Evolutionary conservation across 805 yeast genomes (phyloP), one percentile per base, ranked within the genome.

Genomic region (Zygosaccharomyces siamensis): DNA sequence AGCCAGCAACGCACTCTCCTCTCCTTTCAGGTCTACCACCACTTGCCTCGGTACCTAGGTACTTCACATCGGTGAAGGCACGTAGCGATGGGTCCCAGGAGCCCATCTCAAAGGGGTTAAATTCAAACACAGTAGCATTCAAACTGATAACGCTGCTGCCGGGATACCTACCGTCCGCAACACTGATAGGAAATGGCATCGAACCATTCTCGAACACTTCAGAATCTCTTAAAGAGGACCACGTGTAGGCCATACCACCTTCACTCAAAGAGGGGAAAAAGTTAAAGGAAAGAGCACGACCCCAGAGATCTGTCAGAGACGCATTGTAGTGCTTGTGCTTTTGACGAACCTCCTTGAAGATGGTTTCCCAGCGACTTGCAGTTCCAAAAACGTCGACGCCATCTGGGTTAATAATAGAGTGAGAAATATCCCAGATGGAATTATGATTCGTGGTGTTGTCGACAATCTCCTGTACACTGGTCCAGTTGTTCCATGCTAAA

Each of bases 71-170:
- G 7, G 82, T 72, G 66, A 89, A 89, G 1, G 86, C 71, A 49
- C 76, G 72, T 48, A 86, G 66, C 1, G 84, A 72, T 18, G 89
- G 86, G 61, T 89, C 97, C 95, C 95, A 89, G 2, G 95, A 82
- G 5, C 97, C 97, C 62, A 89, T 69, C 62, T 84, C 86, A 58
- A 72, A 83, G 11, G 95, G 92, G 46, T 75, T 76, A 57, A 80
- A 67, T 55, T 81, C 80, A 52, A 81, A 80, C 42, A 75, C 78
- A 1, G 96, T 86, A 2, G 95, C 83, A 71, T 87, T 89, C 39
- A 69, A 63, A 54, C 77, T 74, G 49, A 86, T 71, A 46, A 85
- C 72, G 5, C 52, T 50, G 2, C 84, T 73, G 18, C 80, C 81
- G 8, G 87, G 87, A 18, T 77, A 72, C 65, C 89, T 72, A 42